Evolutionary conservation across 441 rosid species (phyloP).

Genomic region (Syzygium syzygioides): DNA sequence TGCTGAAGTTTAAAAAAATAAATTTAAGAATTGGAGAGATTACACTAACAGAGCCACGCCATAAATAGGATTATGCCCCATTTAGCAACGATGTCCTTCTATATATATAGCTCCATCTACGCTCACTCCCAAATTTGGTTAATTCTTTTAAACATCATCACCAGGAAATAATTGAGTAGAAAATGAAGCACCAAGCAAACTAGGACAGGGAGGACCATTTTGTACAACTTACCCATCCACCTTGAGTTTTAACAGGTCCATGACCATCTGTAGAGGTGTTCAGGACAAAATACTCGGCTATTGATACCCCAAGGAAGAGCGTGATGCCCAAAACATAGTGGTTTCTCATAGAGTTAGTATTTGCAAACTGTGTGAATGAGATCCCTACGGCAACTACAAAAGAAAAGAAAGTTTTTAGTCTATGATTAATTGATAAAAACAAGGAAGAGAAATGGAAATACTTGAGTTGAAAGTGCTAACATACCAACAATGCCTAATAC

Average conservation of each 20-base stretch:
- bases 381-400: constrained; percentile 73
- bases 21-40: neutral
- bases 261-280: constrained; percentile 41
- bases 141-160: neutral
- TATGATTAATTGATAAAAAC: neutral
- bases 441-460: neutral
- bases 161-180: neutral
- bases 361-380: constrained; percentile 76
- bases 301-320: constrained; percentile 77
- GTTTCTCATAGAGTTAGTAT: constrained; percentile 82
- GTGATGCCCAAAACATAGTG: constrained; percentile 76
- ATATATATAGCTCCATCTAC: neutral
- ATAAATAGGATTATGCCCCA: neutral
- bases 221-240: constrained; percentile 72
- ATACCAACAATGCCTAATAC: constrained; percentile 85
- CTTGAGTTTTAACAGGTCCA: constrained; percentile 74
- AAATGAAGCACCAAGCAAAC: neutral
- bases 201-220: neutral
- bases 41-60: neutral
- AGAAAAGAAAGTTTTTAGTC: neutral
- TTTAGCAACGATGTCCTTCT: neutral
- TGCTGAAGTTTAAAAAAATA: neutral
- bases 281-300: constrained; percentile 63
- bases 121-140: neutral
- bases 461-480: constrained; percentile 13